Percentiles rank a stretch among this genome's conserved stretches.
These are phyloP conservation scores for Lactifluus volemus DNA, from an alignment of 768 basidiomycete genomes.

Conservation along the genomic window DNA sequence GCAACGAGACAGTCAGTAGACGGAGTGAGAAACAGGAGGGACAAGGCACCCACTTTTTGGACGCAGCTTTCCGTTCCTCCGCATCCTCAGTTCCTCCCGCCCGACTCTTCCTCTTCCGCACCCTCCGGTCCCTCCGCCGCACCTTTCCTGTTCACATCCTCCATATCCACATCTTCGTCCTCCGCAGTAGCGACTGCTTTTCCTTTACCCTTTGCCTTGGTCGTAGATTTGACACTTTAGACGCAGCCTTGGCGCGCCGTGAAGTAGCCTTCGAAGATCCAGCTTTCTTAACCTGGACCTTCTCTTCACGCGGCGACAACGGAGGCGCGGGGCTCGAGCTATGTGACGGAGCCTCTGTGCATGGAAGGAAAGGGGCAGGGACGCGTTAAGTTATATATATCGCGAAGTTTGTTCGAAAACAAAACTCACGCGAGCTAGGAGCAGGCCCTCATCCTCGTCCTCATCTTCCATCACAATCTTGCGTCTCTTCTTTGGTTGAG, in stretches of 20 bases:
- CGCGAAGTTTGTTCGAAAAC: no score
- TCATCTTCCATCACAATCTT: conserved; percentile 49
- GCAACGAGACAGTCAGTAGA: neutral
- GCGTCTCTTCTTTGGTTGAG: conserved; percentile 45
- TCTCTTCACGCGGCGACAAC: neutral
- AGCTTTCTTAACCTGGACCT: neutral
- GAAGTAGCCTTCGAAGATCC: conserved; percentile 1
- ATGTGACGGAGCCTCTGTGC: conserved; percentile 7
- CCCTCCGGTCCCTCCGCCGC: conserved; percentile 23
- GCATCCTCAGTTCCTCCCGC: conserved; percentile 31
- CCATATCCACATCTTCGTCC: conserved; percentile 18
- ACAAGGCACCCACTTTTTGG: conserved; percentile 48
- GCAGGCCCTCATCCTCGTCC: conserved; percentile 27
- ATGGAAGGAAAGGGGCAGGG: neutral
- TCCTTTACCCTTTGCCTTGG: conserved; percentile 12
- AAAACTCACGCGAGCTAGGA: conserved; percentile 10
- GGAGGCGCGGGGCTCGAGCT: neutral
- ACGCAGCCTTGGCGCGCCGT: neutral
- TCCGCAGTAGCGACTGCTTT: conserved; percentile 6
- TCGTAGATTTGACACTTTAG: conserved; percentile 2
- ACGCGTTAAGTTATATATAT: neutral
- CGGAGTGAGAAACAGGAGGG: neutral
- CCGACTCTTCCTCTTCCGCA: conserved; percentile 29
- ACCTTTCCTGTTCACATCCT: conserved; percentile 15
- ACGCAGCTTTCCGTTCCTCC: conserved; percentile 44